These are phyloP conservation scores for Lonicera japonica DNA, from an alignment of 129 eudicot genomes.

Conservation along the genomic window DNA sequence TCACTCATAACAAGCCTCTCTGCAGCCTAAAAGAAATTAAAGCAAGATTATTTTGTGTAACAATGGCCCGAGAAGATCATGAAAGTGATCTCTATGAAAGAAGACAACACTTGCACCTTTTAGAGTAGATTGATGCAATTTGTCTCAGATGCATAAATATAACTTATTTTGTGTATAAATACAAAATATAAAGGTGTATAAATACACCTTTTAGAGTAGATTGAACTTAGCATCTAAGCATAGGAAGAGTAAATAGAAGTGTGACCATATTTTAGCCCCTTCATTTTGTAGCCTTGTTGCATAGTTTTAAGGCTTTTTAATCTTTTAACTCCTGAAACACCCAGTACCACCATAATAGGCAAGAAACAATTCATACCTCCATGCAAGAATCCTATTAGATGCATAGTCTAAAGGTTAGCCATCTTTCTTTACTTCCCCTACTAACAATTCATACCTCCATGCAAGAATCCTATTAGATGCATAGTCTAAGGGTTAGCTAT, in stretches of 20 bases:
- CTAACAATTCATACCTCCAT: no score
- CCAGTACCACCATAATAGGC: no score
- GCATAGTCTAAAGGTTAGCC: no score
- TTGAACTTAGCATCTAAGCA: background rate
- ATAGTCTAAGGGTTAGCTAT: no score
- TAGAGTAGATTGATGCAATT: background rate
- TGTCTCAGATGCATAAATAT: conserved; percentile 1
- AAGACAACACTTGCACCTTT: background rate
- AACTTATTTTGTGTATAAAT: no score
- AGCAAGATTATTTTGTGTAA: conserved; percentile 5
- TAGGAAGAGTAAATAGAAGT: background rate
- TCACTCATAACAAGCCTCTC: conserved; percentile 66
- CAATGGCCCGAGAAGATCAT: conserved; percentile 1
- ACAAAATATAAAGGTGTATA: background rate
- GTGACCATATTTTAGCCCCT: background rate
- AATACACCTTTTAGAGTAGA: background rate
- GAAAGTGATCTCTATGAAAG: background rate
- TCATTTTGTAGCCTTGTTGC: background rate
- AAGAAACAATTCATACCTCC: no score
- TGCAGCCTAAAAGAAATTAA: conserved; percentile 59
- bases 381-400: no score
- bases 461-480: no score
- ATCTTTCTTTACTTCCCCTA: no score
- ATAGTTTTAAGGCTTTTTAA: background rate
- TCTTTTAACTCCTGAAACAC: background rate